phyloP scores from a whole-genome alignment of 805 yeast species.

The Candida berthetii region DNA sequence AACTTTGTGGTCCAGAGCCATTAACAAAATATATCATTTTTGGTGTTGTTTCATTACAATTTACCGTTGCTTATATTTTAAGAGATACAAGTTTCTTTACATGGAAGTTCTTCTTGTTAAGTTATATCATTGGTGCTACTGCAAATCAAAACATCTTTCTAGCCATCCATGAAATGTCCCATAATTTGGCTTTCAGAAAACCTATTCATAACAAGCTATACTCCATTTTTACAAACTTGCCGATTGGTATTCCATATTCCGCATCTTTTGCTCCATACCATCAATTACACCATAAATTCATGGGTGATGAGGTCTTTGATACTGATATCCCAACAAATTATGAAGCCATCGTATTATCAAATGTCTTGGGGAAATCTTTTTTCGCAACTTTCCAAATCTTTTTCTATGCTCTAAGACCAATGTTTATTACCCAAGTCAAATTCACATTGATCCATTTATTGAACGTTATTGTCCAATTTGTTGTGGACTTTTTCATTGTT shows the following conservation, averaged over 20 bases:
- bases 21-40: constrained; percentile 70
- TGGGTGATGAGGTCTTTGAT: constrained; percentile 80
- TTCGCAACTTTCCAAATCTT: constrained; percentile 87
- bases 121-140: constrained; percentile 83
- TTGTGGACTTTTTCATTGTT: constrained; percentile 53
- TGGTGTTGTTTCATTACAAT: constrained; percentile 63
- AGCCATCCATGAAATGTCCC: constrained; percentile 85
- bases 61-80: constrained; percentile 54
- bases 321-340: constrained; percentile 81
- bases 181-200: constrained; percentile 75
- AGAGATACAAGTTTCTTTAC: constrained; percentile 47
- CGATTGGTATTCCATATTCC: constrained; percentile 86
- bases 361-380: constrained; percentile 80
- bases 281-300: constrained; percentile 83
- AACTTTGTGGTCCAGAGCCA: constrained; percentile 83
- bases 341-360: constrained; percentile 71
- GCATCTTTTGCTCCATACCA: constrained; percentile 88
- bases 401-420: constrained; percentile 86
- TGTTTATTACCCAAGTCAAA: constrained; percentile 71
- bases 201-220: constrained; percentile 75
- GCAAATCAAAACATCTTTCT: constrained; percentile 78
- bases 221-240: constrained; percentile 72
- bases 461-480: constrained; percentile 52
- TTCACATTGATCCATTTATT: constrained; percentile 71
- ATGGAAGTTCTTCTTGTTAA: constrained; percentile 50